Base-by-base conservation (phyloP, 2,329 filamentous ascomycete genomes). In the Botrytis deweyae region DNA sequence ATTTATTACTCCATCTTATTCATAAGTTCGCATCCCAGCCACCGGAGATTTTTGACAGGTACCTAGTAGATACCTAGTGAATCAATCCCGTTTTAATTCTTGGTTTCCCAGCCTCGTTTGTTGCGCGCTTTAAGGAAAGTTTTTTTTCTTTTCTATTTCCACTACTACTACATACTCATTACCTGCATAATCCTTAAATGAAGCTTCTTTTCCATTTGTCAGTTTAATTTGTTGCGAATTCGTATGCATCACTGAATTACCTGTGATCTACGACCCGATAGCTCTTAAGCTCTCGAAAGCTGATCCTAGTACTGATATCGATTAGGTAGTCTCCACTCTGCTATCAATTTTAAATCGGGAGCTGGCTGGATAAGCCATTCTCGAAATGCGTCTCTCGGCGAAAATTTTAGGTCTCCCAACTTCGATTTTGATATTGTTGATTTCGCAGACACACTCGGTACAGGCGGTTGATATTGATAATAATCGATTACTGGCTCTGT, bases 391-490 rank as follows among this genome's bases (percentile, higher is more conserved):
- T 74, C 77, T 82, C 64, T 66, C 82, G 4, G 80, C 81, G 8
- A 73, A 76, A 16, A 74, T 86, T n/a, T 74, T 84, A 52, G 75
- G 81, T 64, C 81, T 87, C 12, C 83, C 85, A 16, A 77, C 83
- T 12, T 84, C 85, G 55, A 82, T 88, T 61, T 82, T 88, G 62
- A 80, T 86, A 25, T 87, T 63, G 80, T 83, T 87, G 62, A 80
- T 83, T 3, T 81, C 82, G 3, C 82, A 84, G 64, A 78, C 83
- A 22, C 77, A 78, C 3, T 83, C 83, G 46, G 81, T 81, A 16
- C 42, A 80, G 80, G 69, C 78, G 74, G 74, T 77, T 61, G 61
- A 78, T 74, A 74, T 77, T 65, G 58, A 78, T 75, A 65, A 77
- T 70, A 49, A 77, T 73, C 44, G 74, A 75, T 42, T 72, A 65